Evolutionary conservation across 1,139 yeast species (phyloP).

Genomic region (Citeromyces siamensis): DNA sequence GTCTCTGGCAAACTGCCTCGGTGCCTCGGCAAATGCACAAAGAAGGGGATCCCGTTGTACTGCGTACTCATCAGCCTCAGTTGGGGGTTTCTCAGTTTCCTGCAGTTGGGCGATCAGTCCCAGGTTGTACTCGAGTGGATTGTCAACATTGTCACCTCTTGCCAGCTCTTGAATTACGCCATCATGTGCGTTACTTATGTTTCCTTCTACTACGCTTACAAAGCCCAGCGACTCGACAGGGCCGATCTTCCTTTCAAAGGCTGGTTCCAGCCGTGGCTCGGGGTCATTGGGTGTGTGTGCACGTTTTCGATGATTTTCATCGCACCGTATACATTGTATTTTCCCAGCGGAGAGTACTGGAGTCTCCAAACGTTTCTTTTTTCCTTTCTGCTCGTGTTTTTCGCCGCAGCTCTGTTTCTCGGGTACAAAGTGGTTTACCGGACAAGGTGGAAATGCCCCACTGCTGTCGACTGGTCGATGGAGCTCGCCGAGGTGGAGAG

Average conservation of each 20-base stretch:
- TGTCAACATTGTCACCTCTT: conserved; percentile 66
- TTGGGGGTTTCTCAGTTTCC: conserved; percentile 28
- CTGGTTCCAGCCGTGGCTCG: conserved; percentile 45
- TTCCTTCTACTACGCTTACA: conserved; percentile 52
- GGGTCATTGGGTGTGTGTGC: conserved; percentile 25
- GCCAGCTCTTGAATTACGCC: conserved; percentile 63
- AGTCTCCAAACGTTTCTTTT: conserved; percentile 45
- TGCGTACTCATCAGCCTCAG: conserved; percentile 7
- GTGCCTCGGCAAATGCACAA: conserved; percentile 18
- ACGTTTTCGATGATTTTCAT: conserved; percentile 49
- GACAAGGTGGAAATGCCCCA: conserved; percentile 21
- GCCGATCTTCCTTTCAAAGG: conserved; percentile 41
- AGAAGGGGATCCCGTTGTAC: conserved; percentile 22
- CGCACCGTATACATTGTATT: conserved; percentile 56
- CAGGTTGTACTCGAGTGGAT: conserved; percentile 64
- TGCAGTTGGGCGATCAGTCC: conserved; percentile 50
- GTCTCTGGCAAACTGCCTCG: conserved; percentile 24
- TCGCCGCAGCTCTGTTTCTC: conserved; percentile 43
- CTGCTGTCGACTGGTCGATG: conserved; percentile 1
- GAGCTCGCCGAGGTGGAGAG: conserved; percentile 3
- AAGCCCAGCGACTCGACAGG: conserved; percentile 44
- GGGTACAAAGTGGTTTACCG: conserved; percentile 41
- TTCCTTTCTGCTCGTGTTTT: conserved; percentile 54
- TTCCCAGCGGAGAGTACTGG: conserved; percentile 44
- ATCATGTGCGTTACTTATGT: conserved; percentile 50